Evolutionary conservation across 495 filamentous ascomycete genomes (phyloP).

Genomic region (Zalerion maritima): DNA sequence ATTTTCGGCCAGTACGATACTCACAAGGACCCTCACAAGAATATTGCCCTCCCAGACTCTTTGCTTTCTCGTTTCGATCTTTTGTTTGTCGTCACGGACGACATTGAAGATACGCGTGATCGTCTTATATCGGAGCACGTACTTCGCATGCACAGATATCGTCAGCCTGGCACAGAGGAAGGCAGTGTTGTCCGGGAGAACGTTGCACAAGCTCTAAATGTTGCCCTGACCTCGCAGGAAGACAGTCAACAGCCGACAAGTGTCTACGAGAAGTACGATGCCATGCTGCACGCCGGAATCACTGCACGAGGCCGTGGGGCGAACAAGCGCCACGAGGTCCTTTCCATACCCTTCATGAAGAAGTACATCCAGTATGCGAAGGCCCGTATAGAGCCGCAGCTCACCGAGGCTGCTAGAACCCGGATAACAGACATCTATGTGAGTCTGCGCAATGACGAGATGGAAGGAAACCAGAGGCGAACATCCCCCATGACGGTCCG

Average conservation of each 20-base stretch:
- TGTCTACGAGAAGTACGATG: constrained; percentile 92
- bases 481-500: constrained; percentile 93
- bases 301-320: constrained; percentile 57
- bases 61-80: constrained; percentile 98
- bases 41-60: constrained; percentile 95
- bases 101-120: constrained; percentile 87
- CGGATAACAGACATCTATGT: constrained; percentile 90
- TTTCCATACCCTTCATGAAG: constrained; percentile 97
- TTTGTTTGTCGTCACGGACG: constrained; percentile 93
- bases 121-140: constrained; percentile 92
- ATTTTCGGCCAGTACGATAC: constrained; percentile 98
- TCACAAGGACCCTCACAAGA: constrained; percentile 96
- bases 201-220: constrained; percentile 67
- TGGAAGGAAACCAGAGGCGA: constrained; percentile 83
- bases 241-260: constrained; percentile 60
- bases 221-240: constrained; percentile 67
- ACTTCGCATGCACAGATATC: constrained; percentile 92
- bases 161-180: constrained; percentile 86
- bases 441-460: constrained; percentile 85
- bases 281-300: constrained; percentile 90
- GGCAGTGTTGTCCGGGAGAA: constrained; percentile 91
- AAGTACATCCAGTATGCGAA: constrained; percentile 99
- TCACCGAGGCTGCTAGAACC: constrained; percentile 87
- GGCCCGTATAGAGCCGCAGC: constrained; percentile 71
- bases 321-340: constrained; percentile 70